Evolutionary conservation across 2,329 filamentous ascomycete species (phyloP), one percentile per base, ranked within the genome.

Genomic region (Fusarium mexicanum): DNA sequence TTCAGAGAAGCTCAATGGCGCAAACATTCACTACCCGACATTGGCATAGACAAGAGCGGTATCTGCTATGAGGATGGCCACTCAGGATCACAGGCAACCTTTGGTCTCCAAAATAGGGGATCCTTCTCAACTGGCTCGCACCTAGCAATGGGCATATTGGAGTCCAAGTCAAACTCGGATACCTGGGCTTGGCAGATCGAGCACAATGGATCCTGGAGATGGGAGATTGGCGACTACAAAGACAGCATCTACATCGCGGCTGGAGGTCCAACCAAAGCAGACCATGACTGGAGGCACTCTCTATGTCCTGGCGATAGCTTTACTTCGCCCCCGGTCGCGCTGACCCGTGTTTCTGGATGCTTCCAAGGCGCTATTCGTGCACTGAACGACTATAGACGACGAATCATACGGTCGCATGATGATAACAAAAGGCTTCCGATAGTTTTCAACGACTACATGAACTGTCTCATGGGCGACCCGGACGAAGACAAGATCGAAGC

Each of bases 371-470:
- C 80, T 79, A 3, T 81, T 81, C 53, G 73, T 47, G 2, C 77
- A 3, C 33, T 83, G 26, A 83, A 78, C 0, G 43, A 69, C 16
- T 82, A 83, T 66, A 68, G 81, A 14, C 78, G 81, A 5, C 65
- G 41, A 8, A 81, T 82, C 16, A 72, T 80, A 9, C 71, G 80
- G 7, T 64, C 64, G 3, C 81, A 83, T 53, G 35, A 33, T 2
- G 81, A 83, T 62, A 78, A 81, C 55, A 61, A 76, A 17, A 51
- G 41, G 3, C 55, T 83, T 1, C 77, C 80, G 1, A 75, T 83
- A 40, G 80, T 83, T 29, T 83, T 83, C 75, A 83, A 83, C 67
- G 81, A 83, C 60, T 83, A 82, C 54, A 83, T 83, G 81, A 83
- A 83, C 65, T 83, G 81, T 44, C 74, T 83, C 8, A 83, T 83